phyloP scores from a whole-genome alignment of 208 protist species.

The Phytomonas sp. region DNA sequence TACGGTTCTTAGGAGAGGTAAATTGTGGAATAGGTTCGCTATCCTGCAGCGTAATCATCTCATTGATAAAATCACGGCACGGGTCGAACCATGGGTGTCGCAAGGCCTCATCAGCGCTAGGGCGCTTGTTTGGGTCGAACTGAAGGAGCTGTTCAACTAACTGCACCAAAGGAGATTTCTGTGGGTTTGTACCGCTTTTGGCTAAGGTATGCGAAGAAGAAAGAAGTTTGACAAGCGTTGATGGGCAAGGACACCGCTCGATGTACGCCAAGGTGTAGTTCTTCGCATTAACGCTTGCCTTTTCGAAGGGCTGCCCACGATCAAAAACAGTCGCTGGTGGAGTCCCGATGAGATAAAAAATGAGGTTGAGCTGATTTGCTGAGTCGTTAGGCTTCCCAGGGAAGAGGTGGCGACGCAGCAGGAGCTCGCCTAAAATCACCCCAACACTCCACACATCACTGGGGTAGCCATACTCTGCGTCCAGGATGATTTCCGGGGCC shows the following conservation, averaged over 20 bases:
- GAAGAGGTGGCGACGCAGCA: constrained; percentile 85
- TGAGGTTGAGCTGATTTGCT: constrained; percentile 91
- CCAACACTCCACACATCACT: constrained; percentile 88
- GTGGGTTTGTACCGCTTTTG: constrained; percentile 17
- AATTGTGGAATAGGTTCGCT: constrained; percentile 34
- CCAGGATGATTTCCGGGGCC: constrained; percentile 89
- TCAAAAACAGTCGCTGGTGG: constrained; percentile 82
- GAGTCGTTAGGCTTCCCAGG: constrained; percentile 89
- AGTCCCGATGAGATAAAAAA: constrained; percentile 91
- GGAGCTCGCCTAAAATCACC: constrained; percentile 89
- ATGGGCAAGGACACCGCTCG: constrained; percentile 38
- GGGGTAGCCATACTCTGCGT: constrained; percentile 74
- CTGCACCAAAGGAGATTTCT: constrained; percentile 39
- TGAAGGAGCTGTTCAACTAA: constrained; percentile 66
- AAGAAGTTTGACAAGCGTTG: constrained; percentile 40
- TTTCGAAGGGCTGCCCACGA: constrained; percentile 69
- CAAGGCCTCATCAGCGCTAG: constrained; percentile 74
- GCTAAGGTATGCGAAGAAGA: constrained; percentile 40
- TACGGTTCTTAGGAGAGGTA: constrained; percentile 41
- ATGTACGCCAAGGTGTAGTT: constrained; percentile 72
- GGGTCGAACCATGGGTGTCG: constrained; percentile 78
- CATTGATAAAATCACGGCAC: constrained; percentile 71
- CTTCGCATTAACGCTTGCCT: constrained; percentile 81
- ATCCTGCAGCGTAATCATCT: constrained; percentile 63
- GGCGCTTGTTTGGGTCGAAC: constrained; percentile 74